Evolutionary conservation across 2,329 filamentous ascomycete genomes (phyloP), one percentile per base, ranked within the genome.

Genomic region (Thyridium curvatum): DNA sequence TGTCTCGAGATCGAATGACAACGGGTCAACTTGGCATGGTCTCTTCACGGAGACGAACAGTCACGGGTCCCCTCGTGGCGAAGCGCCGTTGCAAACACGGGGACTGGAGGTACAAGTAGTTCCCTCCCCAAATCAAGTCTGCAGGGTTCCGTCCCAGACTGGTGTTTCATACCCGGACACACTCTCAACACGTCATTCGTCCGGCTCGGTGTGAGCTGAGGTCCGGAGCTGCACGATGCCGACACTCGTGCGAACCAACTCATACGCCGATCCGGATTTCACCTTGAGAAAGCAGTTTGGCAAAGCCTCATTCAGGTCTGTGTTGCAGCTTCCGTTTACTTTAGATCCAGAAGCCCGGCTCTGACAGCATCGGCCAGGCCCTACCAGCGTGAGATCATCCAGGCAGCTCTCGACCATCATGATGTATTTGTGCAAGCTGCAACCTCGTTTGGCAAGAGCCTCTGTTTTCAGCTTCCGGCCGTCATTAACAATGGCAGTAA

Each of bases 391-490:
- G 89, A 97, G 53, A 89, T 96, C 41, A 91, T 97, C 40, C 71
- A 75, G 41, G 85, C 87, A 8, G 86, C 86, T 3, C 71, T 96
- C 8, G 78, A 84, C 40, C 84, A 87, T 13, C 74, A 90, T 46
- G 91, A 97, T 81, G 84, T 97, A 32, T 96, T 94, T 55, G 75
- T 97, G 1, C 91, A 96, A 61, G 91, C 91, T 34, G 86, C 86
- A 39, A 90, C 86, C 3, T 87, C 84, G 9, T 96, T 96, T 59
- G 91, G 90, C 32, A 96, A 96, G 62, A 94, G 87, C 54, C 62
- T 96, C 38, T 96, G 91, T 65, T 96, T 91, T 56, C 90, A 96
- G 58, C 72, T 96, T 1, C 90, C 90, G 8, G 90, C 90, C 17
- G 81, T 96, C 26, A 82, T 95, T 41, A 84, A 91, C 52, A 79